A percentile compares a stretch with the other conserved stretches of the same genome.
phyloP scores from a whole-genome alignment of 352 stramenopile genomes.

The Blastocystis sp. region DNA sequence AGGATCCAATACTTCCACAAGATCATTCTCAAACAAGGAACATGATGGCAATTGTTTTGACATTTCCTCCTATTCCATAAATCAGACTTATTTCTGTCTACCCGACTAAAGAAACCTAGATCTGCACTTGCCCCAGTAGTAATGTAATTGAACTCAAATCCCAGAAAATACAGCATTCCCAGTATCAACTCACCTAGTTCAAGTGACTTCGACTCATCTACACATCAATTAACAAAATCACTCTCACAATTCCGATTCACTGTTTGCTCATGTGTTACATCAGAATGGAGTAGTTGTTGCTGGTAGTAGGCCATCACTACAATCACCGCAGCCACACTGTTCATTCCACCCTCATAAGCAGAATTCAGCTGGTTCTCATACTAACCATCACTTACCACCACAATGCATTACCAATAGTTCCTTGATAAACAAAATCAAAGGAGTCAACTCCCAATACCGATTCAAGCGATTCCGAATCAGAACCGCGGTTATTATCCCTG shows the following conservation, averaged over 20 bases:
- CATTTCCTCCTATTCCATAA: background rate
- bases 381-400: background rate
- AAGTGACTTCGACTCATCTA: slow-evolving; percentile 21
- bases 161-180: slow-evolving; percentile 18
- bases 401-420: background rate
- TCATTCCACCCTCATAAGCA: slow-evolving; percentile 56
- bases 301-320: slow-evolving; percentile 52
- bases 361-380: slow-evolving; percentile 61
- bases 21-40: slow-evolving; percentile 15
- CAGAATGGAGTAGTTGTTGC: background rate
- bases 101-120: slow-evolving; percentile 37
- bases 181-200: slow-evolving; percentile 51
- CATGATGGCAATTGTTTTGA: background rate
- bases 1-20: slow-evolving; percentile 48
- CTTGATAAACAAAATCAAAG: slow-evolving; percentile 54
- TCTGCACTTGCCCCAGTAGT: slow-evolving; percentile 41
- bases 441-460: slow-evolving; percentile 39
- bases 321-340: slow-evolving; percentile 58
- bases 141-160: slow-evolving; percentile 63
- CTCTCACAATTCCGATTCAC: background rate
- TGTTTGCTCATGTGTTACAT: background rate
- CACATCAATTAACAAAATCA: background rate
- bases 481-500: slow-evolving; percentile 21
- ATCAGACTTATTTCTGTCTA: background rate
- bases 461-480: slow-evolving; percentile 42